A percentile compares a stretch with the other conserved stretches of the same genome.
These are phyloP conservation scores for Paraphaeosphaeria sporulosa DNA, from an alignment of 2,329 filamentous ascomycete genomes.

Conservation along the genomic window DNA sequence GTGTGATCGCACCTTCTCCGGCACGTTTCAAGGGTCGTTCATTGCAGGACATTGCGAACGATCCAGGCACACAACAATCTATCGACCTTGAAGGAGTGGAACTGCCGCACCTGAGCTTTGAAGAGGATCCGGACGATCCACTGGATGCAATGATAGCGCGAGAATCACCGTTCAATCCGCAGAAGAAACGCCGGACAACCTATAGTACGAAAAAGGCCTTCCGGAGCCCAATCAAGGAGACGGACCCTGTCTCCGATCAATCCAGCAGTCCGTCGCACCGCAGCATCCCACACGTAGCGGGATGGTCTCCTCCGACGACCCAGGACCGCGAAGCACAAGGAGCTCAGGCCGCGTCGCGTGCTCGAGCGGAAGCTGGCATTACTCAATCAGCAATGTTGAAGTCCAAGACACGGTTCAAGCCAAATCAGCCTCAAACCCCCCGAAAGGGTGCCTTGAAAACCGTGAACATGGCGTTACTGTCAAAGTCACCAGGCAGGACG, in stretches of 20 bases:
- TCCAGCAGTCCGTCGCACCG: slow-evolving; percentile 23
- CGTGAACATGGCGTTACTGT: slow-evolving; percentile 33
- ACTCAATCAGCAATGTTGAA: slow-evolving; percentile 34
- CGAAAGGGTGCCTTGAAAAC: slow-evolving; percentile 39
- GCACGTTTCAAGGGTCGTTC: slow-evolving; percentile 26
- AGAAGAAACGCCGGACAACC: slow-evolving; percentile 43
- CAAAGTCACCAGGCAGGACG: slow-evolving; percentile 28
- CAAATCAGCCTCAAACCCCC: slow-evolving; percentile 24
- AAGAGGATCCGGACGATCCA: slow-evolving; percentile 43
- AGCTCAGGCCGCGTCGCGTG: slow-evolving; percentile 37
- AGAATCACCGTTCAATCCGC: slow-evolving; percentile 33
- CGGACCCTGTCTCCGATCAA: slow-evolving; percentile 24
- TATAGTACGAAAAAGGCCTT: slow-evolving; percentile 31
- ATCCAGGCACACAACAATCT: slow-evolving; percentile 43
- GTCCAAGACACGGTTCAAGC: slow-evolving; percentile 23
- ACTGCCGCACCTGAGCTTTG: slow-evolving; percentile 41
- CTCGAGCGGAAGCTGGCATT: slow-evolving; percentile 27
- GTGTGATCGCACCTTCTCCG: neutral
- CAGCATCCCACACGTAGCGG: slow-evolving; percentile 26
- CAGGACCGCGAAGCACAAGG: slow-evolving; percentile 46
- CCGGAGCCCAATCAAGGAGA: slow-evolving; percentile 25
- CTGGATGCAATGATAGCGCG: slow-evolving; percentile 36
- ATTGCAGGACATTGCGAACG: slow-evolving; percentile 47
- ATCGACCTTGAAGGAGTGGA: slow-evolving; percentile 42
- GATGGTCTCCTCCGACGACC: slow-evolving; percentile 29